Evolutionary conservation across 73 alveolate genomes (phyloP).

Genomic region (Blepharisma japonicum): DNA sequence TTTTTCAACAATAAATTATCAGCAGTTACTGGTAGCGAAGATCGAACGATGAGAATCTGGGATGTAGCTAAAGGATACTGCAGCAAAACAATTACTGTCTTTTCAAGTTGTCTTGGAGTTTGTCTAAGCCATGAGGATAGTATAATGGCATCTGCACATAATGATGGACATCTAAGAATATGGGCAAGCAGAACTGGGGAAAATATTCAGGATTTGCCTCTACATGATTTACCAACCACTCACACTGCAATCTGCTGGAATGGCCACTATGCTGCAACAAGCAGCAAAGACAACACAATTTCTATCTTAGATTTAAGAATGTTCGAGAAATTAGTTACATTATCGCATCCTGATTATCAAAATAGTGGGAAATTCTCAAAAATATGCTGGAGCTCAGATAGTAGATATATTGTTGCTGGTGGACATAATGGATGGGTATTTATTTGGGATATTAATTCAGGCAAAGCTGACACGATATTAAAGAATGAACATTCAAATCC

Average conservation of each 20-base stretch:
- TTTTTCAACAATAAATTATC: constrained; percentile 56
- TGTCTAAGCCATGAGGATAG: constrained; percentile 41
- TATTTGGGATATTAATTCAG: constrained; percentile 4
- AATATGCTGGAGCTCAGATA: constrained; percentile 27
- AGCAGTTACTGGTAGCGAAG: constrained; percentile 73
- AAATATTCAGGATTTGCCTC: neutral
- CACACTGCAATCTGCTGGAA: neutral
- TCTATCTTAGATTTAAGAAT: neutral
- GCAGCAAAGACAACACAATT: neutral
- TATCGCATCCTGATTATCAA: neutral
- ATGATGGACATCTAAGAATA: constrained; percentile 48
- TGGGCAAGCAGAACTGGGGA: constrained; percentile 13
- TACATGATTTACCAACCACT: neutral
- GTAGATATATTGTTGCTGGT: constrained; percentile 1
- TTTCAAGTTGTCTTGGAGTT: constrained; percentile 49
- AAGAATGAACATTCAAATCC: constrained; percentile 8
- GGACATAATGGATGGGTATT: constrained; percentile 11
- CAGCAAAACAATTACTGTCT: constrained; percentile 48
- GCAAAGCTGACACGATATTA: neutral
- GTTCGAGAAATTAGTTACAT: neutral
- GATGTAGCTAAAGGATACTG: constrained; percentile 61
- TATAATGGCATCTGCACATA: constrained; percentile 48
- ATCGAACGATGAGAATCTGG: constrained; percentile 79
- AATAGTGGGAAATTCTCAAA: constrained; percentile 15
- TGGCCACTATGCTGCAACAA: neutral